Evolutionary conservation across 2,329 filamentous ascomycete genomes (phyloP), one percentile per base, ranked within the genome.

Genomic region (Claviceps sp.): DNA sequence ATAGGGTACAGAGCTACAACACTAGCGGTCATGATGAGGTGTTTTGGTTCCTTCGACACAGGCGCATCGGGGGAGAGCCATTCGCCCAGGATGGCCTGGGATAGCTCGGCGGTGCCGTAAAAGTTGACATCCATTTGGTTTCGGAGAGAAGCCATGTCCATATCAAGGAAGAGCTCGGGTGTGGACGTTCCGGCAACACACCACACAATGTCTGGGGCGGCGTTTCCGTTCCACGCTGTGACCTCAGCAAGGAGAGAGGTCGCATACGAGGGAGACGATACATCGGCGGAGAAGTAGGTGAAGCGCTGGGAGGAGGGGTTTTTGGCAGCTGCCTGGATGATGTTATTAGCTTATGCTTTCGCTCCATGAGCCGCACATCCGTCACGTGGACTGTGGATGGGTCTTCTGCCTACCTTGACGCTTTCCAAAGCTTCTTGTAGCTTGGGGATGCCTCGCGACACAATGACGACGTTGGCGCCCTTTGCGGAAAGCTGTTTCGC

Each of bases 51-150:
- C 24, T 59, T 51, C 48, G 73, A 66, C 39, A 73, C 61, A 8
- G 72, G 66, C 4, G 66, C 67, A 10, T 68, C 67, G 13, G 74
- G 73, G 3, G 70, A 68, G 45, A 89, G 78, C 91, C 91, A 96
- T 55, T 79, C 76, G 50, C 77, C 78, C 55, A 96, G 71, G 17
- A 85, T 81, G 19, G 87, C 82, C 64, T 94, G 89, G 40, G 89
- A 85, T 70, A 95, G 87, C 65, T 95, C 93, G 42, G 85, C 84
- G 34, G 83, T 82, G 48, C 88, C 87, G 77, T 84, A 95, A 72
- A 88, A 97, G 70, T 96, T 91, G 59, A 91, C 79, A 63, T 95
- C 88, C 88, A 95, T 95, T 66, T 95, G 88, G 57, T 76, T 73
- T 43, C 84, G 78, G 58, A 89, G 72, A 11, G 77, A 78, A 7